Evolutionary conservation across 1,284 basidiomycete genomes (phyloP).

Genomic region (Ganoderma boninense): DNA sequence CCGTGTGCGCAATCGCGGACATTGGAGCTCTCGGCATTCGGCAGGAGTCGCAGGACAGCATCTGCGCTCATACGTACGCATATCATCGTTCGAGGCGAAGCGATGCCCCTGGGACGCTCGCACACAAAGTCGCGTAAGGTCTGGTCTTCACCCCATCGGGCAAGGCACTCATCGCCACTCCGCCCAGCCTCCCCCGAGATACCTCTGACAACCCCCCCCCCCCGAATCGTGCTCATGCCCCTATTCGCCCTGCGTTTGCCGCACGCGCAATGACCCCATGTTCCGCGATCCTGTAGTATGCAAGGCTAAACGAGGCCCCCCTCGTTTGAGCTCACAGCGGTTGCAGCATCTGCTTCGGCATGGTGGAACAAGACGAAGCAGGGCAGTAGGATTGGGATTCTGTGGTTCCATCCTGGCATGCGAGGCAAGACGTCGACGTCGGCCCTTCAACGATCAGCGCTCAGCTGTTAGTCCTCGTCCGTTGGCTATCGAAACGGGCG

Average conservation of each 20-base stretch:
- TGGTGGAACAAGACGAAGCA: not conserved
- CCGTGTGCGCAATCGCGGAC: not conserved
- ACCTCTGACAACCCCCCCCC: not conserved
- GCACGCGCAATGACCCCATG: not conserved
- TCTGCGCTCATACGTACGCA: not conserved
- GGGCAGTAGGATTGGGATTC: not conserved
- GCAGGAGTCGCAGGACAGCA: not conserved
- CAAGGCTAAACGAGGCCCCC: not conserved
- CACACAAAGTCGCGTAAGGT: not conserved
- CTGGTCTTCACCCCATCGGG: slow-evolving; percentile 4
- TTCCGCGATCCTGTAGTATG: not conserved
- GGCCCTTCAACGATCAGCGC: not conserved
- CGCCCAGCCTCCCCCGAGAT: not conserved
- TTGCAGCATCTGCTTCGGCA: not conserved
- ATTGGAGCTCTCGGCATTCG: not conserved
- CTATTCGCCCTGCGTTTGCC: not conserved
- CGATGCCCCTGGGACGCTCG: slow-evolving; percentile 2
- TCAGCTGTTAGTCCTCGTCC: not conserved
- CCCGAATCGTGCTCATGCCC: not conserved
- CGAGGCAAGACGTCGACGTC: no score
- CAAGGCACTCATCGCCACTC: not conserved
- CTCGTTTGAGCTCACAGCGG: not conserved
- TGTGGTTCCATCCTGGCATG: not conserved
- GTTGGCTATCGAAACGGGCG: not conserved
- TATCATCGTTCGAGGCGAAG: not conserved